phyloP scores from a whole-genome alignment of 371 early-diverging fungal genomes.

The Funneliformis caledonium region DNA sequence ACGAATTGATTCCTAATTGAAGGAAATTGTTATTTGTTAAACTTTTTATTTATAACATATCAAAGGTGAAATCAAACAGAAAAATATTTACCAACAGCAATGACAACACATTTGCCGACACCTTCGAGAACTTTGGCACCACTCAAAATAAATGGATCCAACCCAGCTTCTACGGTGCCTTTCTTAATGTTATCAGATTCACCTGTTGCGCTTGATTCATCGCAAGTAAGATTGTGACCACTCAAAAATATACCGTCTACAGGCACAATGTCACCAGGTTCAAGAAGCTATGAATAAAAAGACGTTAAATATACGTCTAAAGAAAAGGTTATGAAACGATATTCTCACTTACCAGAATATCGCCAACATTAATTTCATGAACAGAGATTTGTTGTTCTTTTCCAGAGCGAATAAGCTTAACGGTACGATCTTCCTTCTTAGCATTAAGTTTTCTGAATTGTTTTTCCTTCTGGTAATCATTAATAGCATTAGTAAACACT shows the following conservation, averaged over 20 bases:
- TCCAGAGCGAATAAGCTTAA: conserved; percentile 79
- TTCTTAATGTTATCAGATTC: conserved; percentile 88
- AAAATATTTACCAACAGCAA: conserved; percentile 76
- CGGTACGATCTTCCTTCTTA: conserved; percentile 87
- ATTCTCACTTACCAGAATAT: conserved; percentile 60
- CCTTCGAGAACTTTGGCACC: conserved; percentile 93
- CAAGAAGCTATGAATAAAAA: conserved; percentile 56
- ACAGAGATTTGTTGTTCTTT: conserved; percentile 82
- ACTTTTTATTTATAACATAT: neutral
- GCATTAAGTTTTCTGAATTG: conserved; percentile 93
- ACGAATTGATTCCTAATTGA: conserved; percentile 59
- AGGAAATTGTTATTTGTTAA: neutral
- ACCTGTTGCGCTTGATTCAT: conserved; percentile 93
- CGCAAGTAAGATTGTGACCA: conserved; percentile 85
- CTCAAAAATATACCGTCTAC: conserved; percentile 85
- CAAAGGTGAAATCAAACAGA: neutral
- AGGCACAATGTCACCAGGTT: conserved; percentile 94
- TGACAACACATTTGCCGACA: conserved; percentile 80
- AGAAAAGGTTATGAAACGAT: neutral
- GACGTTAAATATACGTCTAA: neutral
- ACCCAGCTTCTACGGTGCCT: conserved; percentile 59
- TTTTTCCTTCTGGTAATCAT: conserved; percentile 94
- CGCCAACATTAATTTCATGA: conserved; percentile 87
- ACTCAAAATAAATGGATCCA: conserved; percentile 86
- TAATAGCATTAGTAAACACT: conserved; percentile 90